A percentile compares a stretch with the other conserved stretches of the same genome.
Evolutionary conservation across 495 filamentous ascomycete genomes (phyloP).

Genomic region (Terfezia claveryi): DNA sequence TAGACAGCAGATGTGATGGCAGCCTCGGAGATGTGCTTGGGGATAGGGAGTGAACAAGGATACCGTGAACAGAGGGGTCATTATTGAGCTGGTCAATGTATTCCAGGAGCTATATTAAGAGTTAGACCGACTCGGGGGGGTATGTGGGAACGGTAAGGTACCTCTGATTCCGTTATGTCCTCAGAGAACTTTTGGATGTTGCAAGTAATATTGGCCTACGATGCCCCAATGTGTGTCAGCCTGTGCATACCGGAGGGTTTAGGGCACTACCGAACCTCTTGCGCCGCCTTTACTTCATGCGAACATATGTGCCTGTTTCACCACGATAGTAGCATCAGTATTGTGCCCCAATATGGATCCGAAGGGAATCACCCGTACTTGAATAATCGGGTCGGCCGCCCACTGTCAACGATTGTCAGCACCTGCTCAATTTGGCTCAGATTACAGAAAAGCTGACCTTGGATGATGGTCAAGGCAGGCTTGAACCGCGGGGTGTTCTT

Average conservation of each 20-base stretch:
- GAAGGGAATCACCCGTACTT: slow-evolving; percentile 32
- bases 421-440: slow-evolving; percentile 5
- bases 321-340: background rate
- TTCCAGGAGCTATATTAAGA: slow-evolving; percentile 35
- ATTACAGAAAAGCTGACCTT: slow-evolving; percentile 33
- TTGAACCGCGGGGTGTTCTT: slow-evolving; percentile 62
- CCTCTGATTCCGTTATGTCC: slow-evolving; percentile 55
- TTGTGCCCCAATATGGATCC: background rate
- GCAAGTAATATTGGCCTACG: slow-evolving; percentile 69
- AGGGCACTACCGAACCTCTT: slow-evolving; percentile 38
- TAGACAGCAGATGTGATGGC: slow-evolving; percentile 71
- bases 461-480: slow-evolving; percentile 76
- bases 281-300: slow-evolving; percentile 97
- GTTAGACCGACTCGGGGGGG: background rate
- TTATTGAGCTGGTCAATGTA: slow-evolving; percentile 65
- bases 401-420: slow-evolving; percentile 27
- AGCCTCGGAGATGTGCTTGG: slow-evolving; percentile 72
- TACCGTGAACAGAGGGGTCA: slow-evolving; percentile 69
- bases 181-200: slow-evolving; percentile 64
- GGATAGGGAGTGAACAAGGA: slow-evolving; percentile 86
- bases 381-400: slow-evolving; percentile 88
- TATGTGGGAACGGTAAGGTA: background rate
- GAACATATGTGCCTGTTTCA: slow-evolving; percentile 72
- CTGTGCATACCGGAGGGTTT: too few species aligned
- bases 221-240: background rate